Evolutionary conservation across 164 flowering plant genomes (phyloP).

Genomic region (Magnolia changhungtana): DNA sequence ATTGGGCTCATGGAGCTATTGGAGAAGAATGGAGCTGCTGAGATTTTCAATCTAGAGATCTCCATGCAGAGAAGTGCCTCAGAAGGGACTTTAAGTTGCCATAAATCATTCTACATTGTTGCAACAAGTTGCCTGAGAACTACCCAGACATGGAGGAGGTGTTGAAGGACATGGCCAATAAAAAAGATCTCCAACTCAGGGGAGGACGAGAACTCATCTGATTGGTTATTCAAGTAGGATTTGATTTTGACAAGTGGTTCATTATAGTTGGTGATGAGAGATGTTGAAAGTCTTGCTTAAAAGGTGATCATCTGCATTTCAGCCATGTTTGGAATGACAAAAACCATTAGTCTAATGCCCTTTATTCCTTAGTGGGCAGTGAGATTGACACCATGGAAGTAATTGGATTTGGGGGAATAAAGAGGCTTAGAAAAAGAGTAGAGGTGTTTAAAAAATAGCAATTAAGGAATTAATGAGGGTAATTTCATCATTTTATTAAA

Average conservation of each 20-base stretch:
- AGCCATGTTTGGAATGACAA: no score
- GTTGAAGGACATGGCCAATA: constrained; percentile 29
- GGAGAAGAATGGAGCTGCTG: constrained; percentile 79
- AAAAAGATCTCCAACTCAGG: constrained; percentile 20
- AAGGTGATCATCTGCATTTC: no score
- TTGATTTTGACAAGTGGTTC: neutral
- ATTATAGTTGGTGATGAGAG: no score
- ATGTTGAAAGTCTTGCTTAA: no score
- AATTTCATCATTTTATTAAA: no score
- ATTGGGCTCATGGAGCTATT: constrained; percentile 64
- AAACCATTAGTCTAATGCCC: no score
- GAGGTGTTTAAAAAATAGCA: no score
- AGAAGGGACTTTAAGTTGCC: constrained; percentile 47
- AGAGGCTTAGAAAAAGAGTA: no score
- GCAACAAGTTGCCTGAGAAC: constrained; percentile 45
- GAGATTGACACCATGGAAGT: no score
- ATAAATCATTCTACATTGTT: constrained; percentile 50
- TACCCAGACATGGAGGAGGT: constrained; percentile 61
- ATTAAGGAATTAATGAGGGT: no score
- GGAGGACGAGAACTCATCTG: constrained; percentile 34
- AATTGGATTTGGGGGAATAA: no score
- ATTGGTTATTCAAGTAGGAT: neutral
- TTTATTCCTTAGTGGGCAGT: no score
- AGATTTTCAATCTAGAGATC: constrained; percentile 22
- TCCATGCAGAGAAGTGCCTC: constrained; percentile 25